Conservation (phyloP, 148 eudicot species). For the Heliosperma pusillum region DNA sequence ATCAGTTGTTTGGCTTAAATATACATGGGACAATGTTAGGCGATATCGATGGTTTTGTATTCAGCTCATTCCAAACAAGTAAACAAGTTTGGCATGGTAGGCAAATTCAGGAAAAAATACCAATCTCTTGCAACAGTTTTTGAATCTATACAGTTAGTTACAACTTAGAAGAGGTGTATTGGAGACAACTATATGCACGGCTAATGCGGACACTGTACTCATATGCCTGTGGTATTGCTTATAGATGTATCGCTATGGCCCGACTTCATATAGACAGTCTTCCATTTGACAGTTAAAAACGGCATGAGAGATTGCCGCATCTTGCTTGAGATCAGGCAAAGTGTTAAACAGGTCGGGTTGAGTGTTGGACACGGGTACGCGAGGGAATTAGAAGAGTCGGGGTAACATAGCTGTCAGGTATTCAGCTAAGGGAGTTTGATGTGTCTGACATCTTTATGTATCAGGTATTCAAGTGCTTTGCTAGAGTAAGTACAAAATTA, state of each 20-base stretch:
- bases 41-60: neutral
- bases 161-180: constrained; percentile 5
- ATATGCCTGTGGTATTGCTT: too few relatives aligned
- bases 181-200: constrained; percentile 4
- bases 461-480: neutral
- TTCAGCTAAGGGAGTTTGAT: constrained; percentile 13
- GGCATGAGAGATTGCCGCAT: neutral
- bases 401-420: neutral
- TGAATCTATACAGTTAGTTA: constrained; percentile 1
- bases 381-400: too few relatives aligned
- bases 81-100: constrained; percentile 13
- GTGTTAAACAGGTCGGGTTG: too few relatives aligned
- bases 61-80: constrained; percentile 3
- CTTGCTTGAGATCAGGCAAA: neutral
- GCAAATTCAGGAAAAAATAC: constrained; percentile 23
- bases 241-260: neutral
- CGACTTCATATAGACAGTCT: neutral
- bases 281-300: neutral
- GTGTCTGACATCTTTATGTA: constrained; percentile 20
- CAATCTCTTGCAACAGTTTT: constrained; percentile 14
- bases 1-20: constrained; percentile 17
- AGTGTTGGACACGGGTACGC: too few relatives aligned
- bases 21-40: constrained; percentile 19
- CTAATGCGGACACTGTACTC: too few relatives aligned
- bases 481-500: constrained; percentile 3